Evolutionary conservation across 164 flowering plant genomes (phyloP).

Genomic region (Macadamia integrifolia): DNA sequence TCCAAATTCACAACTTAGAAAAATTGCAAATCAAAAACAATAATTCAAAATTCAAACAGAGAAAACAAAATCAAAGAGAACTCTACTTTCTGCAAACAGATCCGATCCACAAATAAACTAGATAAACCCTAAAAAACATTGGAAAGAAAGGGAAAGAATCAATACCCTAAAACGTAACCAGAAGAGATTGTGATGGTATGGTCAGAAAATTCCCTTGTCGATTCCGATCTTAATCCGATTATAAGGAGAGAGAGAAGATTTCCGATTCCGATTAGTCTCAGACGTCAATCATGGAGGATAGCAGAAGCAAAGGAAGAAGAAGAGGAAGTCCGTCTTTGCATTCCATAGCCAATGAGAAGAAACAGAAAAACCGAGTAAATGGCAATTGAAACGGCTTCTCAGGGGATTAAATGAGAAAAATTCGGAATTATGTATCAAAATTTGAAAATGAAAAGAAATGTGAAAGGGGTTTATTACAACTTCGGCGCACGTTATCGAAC

Average conservation of each 20-base stretch:
- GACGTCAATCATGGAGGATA: not conserved
- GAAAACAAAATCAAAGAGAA: not conserved
- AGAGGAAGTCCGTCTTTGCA: no score
- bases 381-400: not conserved
- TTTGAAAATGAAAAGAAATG: no score
- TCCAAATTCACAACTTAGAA: not conserved
- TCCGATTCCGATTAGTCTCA: not conserved
- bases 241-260: not conserved
- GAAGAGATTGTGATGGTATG: not conserved
- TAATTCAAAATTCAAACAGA: not conserved
- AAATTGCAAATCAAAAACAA: not conserved
- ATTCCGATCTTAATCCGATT: not conserved
- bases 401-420: not conserved
- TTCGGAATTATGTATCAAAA: not conserved
- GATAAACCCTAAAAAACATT: no score
- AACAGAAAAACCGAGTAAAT: not conserved
- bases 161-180: slow-evolving; percentile 1
- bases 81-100: not conserved
- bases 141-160: not conserved
- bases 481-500: not conserved
- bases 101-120: slow-evolving; percentile 1
- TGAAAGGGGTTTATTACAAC: not conserved
- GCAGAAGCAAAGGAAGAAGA: no score
- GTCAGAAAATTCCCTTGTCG: not conserved
- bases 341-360: not conserved